These are phyloP conservation scores for Sordariomycetes sp. DNA, from an alignment of 2,329 filamentous ascomycete species.

Conservation along the genomic window DNA sequence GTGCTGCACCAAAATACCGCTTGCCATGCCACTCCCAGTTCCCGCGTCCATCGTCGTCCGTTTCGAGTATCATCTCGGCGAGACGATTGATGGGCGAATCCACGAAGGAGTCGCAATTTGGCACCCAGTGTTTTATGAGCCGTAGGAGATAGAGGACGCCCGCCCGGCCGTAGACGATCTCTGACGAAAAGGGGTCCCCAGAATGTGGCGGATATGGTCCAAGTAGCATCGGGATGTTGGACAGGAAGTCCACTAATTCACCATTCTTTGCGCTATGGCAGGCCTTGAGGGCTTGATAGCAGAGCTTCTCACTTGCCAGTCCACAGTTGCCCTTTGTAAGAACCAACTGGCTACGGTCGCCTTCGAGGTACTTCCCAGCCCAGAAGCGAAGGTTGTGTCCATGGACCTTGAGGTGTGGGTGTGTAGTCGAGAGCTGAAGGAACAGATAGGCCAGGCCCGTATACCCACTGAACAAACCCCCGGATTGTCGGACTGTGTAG, in stretches of 20 bases:
- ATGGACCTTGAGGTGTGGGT: constrained; percentile 32
- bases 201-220: constrained; percentile 11
- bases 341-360: constrained; percentile 18
- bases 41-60: constrained; percentile 26
- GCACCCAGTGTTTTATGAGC: constrained; percentile 48
- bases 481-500: constrained; percentile 23
- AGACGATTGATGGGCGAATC: constrained; percentile 47
- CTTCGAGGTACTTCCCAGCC: constrained; percentile 37
- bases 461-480: constrained; percentile 44
- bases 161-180: constrained; percentile 58
- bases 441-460: constrained; percentile 49
- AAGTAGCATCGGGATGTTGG: constrained; percentile 24
- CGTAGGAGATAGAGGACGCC: constrained; percentile 61
- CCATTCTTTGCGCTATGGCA: constrained; percentile 27
- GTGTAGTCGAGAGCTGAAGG: constrained; percentile 32
- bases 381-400: constrained; percentile 32
- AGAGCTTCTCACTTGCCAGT: constrained; percentile 37
- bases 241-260: constrained; percentile 29
- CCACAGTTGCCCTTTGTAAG: constrained; percentile 37
- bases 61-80: constrained; percentile 48
- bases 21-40: constrained; percentile 57
- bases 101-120: constrained; percentile 34
- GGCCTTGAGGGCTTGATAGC: constrained; percentile 33
- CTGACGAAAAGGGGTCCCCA: constrained; percentile 40
- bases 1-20: constrained; percentile 54